Base-by-base conservation (phyloP, 1,284 basidiomycete genomes). In the Malassezia sympodialis region DNA sequence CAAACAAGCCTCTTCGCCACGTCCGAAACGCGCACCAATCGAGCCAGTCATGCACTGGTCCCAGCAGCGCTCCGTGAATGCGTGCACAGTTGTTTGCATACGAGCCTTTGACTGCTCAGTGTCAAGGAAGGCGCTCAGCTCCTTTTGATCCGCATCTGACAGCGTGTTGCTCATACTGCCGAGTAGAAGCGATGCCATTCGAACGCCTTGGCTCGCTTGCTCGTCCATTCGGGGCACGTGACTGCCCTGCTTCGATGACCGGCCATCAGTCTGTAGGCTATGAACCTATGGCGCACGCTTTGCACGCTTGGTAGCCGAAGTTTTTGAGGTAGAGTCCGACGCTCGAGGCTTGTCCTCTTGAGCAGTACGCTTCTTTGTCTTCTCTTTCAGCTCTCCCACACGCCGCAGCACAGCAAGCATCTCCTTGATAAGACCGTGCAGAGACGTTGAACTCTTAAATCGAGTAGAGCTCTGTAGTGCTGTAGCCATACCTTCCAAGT, bases 31-130 rank as follows among this genome's bases (percentile, higher is more conserved):
- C 30, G 83, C 84, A n/a, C 84, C 84, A 23, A 89, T 87, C 27
- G 83, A 82, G 37, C 87, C 82, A 5, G 87, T 87, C 62, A 96
- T 81, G 76, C 90, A 94, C 70, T 89, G 91, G 65, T 56, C 51
- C 58, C 65, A 60, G 48, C 60, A 62, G 47, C 60, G 54, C 76
- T 71, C 69, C 17, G 71, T 70, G 56, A 72, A 67, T 34, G 78
- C 76, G 61, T 79, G 78, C 31, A 79, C 77, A 15, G 74, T 75
- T 21, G 76, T 79, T 72, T 93, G 84, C 34, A 91, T 72, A 62
- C 83, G 81, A 41, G 87, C 86, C 78, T 88, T 86, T 8, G 85
- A 83, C 76, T 93, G 89, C 76, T 94, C 86, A 62, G 83, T 82
- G 67, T 90, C 88, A 56, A 96, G 78, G 78, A 91, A 93, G 28